A percentile compares a stretch with the other conserved stretches of the same genome.
Conservation (phyloP, 148 eudicot species). For the Silene uniflora region DNA sequence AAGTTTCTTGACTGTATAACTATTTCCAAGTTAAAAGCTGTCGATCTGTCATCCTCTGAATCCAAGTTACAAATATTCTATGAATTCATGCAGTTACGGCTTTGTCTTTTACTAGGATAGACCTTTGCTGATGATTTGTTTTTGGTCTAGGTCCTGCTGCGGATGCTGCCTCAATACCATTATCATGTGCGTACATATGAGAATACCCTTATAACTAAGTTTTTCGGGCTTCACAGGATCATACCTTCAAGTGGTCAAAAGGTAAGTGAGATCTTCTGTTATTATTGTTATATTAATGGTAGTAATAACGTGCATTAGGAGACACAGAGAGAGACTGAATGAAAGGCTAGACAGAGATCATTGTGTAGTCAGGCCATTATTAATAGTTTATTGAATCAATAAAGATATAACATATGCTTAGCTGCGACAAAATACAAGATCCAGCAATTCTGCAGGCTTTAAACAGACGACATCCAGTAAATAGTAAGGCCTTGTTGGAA, state of each 20-base stretch:
- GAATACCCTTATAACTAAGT: constrained; percentile 90
- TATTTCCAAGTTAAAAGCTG: neutral
- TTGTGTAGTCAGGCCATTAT: neutral
- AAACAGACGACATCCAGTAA: neutral
- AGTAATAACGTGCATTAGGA: neutral
- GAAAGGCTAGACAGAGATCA: neutral
- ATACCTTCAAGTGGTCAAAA: constrained; percentile 93
- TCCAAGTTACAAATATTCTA: neutral
- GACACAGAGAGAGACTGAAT: neutral
- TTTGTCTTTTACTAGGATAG: neutral
- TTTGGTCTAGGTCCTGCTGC: constrained; percentile 67
- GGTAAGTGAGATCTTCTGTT: constrained; percentile 35
- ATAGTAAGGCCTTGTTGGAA: too few species aligned
- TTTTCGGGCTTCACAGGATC: constrained; percentile 97
- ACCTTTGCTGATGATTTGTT: constrained; percentile 21
- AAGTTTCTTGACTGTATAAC: constrained; percentile 9
- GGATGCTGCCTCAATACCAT: constrained; percentile 93
- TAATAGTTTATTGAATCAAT: neutral
- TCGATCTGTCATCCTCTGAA: neutral
- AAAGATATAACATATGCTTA: neutral
- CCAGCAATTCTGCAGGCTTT: neutral
- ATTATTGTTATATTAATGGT: neutral
- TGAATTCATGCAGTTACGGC: neutral
- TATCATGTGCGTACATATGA: constrained; percentile 77
- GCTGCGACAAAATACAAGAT: neutral